Conservation (phyloP, 2,329 filamentous ascomycete species). For the Neonectria magnoliae region DNA sequence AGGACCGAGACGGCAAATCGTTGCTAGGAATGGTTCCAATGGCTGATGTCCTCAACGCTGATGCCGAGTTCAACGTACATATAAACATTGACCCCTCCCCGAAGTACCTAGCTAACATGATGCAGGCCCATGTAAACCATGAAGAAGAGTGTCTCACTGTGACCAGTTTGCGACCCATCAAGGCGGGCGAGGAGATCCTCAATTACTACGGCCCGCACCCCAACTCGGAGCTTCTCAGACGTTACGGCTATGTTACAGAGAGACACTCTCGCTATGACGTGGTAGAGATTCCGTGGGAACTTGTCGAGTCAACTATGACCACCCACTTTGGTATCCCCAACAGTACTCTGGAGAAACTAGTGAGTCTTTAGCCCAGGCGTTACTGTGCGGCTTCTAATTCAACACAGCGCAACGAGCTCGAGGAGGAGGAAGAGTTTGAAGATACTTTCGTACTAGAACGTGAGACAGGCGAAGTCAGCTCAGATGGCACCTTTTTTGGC, state of each 20-base stretch:
- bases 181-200: conserved; percentile 78
- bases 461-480: conserved; percentile 61
- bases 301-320: conserved; percentile 61
- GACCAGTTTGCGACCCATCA: conserved; percentile 74
- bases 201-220: conserved; percentile 91
- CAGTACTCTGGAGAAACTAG: conserved; percentile 53
- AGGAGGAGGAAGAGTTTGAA: conserved; percentile 76
- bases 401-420: conserved; percentile 55
- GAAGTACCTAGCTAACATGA: conserved; percentile 18
- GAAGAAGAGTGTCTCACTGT: conserved; percentile 71
- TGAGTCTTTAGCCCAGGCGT: conserved; percentile 41
- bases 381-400: conserved; percentile 34
- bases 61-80: conserved; percentile 84
- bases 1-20: conserved; percentile 66
- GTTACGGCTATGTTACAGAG: conserved; percentile 88
- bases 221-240: conserved; percentile 81
- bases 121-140: conserved; percentile 64
- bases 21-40: conserved; percentile 90
- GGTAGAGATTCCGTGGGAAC: conserved; percentile 75
- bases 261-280: conserved; percentile 84
- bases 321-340: conserved; percentile 51
- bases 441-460: conserved; percentile 77
- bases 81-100: not conserved
- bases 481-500: conserved; percentile 56
- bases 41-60: conserved; percentile 89